Evolutionary conservation across 192 early-diverging fungal genomes (phyloP).

Genomic region (Paraglomus brasilianum): DNA sequence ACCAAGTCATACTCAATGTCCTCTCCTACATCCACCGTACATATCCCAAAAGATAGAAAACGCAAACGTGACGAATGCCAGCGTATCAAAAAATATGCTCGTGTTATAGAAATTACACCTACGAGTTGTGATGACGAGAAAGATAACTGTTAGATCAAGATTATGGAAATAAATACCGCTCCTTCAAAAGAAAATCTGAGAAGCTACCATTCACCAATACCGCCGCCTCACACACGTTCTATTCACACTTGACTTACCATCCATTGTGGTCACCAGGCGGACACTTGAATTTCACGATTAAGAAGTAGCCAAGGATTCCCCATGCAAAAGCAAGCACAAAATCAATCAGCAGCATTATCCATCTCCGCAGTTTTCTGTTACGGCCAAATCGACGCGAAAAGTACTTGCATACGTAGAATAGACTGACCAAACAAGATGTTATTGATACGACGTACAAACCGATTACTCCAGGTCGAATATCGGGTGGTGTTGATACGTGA

Average conservation of each 20-base stretch:
- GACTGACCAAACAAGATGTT: conserved; percentile 26
- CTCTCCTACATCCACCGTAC: too few relatives aligned
- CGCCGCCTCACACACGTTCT: too few relatives aligned
- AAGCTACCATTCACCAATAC: too few relatives aligned
- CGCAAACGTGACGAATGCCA: too few relatives aligned
- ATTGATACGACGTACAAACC: not conserved
- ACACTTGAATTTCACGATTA: conserved; percentile 32
- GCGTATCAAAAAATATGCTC: conserved; percentile 42
- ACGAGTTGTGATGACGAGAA: too few relatives aligned
- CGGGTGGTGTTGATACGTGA: conserved; percentile 30
- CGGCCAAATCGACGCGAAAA: conserved; percentile 29
- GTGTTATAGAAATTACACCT: conserved; percentile 45
- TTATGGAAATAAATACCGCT: too few relatives aligned
- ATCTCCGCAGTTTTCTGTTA: conserved; percentile 33
- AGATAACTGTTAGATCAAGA: not conserved
- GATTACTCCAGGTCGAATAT: conserved; percentile 19
- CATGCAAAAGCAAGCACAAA: conserved; percentile 35
- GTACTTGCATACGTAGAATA: conserved; percentile 28
- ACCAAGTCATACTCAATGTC: too few relatives aligned
- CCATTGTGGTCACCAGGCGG: conserved; percentile 29
- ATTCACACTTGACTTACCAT: conserved; percentile 25
- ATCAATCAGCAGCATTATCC: conserved; percentile 34
- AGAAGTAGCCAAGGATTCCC: conserved; percentile 38
- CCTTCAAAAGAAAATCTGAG: too few relatives aligned
- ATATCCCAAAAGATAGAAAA: too few relatives aligned